Evolutionary conservation across 2,329 filamentous ascomycete species (phyloP).

Genomic region (Clarireedia monteithiana): DNA sequence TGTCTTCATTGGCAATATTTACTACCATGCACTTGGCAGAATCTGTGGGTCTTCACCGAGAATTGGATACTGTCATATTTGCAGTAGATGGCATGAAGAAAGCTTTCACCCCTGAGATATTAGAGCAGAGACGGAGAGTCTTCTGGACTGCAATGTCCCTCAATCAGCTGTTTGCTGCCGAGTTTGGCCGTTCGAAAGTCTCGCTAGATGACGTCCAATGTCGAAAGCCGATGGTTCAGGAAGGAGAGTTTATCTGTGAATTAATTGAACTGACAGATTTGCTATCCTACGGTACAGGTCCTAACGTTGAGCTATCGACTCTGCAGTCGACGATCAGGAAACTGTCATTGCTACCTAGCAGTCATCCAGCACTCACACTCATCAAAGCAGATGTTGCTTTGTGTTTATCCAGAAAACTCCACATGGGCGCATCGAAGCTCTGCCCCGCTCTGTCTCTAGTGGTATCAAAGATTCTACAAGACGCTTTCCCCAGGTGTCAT

Average conservation of each 20-base stretch:
- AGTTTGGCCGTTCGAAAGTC: conserved; percentile 20
- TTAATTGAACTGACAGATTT: conserved; percentile 12
- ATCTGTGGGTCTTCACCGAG: conserved; percentile 24
- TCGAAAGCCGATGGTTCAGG: conserved; percentile 3
- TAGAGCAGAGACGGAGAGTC: conserved; percentile 14
- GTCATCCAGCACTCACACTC: conserved; percentile 6
- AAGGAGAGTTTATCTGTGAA: conserved; percentile 13
- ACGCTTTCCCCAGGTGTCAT: conserved; percentile 13
- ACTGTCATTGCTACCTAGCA: not conserved
- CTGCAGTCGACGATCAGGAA: conserved; percentile 2
- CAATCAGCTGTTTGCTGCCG: conserved; percentile 16
- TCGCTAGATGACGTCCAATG: conserved; percentile 14
- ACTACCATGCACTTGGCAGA: conserved; percentile 25
- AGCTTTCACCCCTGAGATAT: conserved; percentile 6
- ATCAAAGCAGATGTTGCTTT: conserved; percentile 17
- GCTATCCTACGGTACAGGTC: conserved; percentile 8
- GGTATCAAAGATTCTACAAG: conserved; percentile 13
- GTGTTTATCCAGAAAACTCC: conserved; percentile 13
- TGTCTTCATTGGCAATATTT: conserved; percentile 23
- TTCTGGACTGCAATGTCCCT: conserved; percentile 19
- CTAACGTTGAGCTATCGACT: not conserved
- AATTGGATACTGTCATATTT: conserved; percentile 15
- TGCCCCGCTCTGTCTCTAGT: not conserved
- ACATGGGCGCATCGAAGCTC: conserved; percentile 5
- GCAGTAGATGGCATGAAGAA: conserved; percentile 7